A percentile compares a stretch with the other conserved stretches of the same genome.
Evolutionary conservation across 2,329 filamentous ascomycete species (phyloP).

Genomic region (Neodidymelliopsis sp.): DNA sequence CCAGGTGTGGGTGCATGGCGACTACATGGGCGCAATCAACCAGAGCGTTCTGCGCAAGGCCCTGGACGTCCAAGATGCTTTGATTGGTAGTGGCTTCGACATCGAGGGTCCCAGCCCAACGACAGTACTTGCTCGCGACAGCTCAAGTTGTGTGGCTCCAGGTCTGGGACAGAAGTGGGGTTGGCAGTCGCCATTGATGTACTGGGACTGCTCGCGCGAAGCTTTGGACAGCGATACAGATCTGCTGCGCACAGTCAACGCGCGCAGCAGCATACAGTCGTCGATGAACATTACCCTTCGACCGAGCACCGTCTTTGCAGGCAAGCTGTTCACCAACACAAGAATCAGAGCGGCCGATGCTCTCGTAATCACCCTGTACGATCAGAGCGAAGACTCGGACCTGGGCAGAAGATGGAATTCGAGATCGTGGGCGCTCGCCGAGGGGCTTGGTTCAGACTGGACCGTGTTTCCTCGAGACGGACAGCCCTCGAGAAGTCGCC

Average conservation of each 20-base stretch:
- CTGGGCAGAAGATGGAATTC: conserved; percentile 71
- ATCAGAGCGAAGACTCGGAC: conserved; percentile 69
- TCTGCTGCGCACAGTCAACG: conserved; percentile 74
- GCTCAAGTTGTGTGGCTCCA: conserved; percentile 27
- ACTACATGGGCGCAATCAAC: conserved; percentile 79
- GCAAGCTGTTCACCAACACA: conserved; percentile 76
- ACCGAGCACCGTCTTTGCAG: conserved; percentile 81
- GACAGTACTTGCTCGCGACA: conserved; percentile 3
- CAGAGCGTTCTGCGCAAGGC: conserved; percentile 70
- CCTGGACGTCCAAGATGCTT: conserved; percentile 72
- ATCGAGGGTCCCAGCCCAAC: neutral
- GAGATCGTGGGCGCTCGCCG: conserved; percentile 62
- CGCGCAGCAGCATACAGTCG: conserved; percentile 66
- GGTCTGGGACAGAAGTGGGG: conserved; percentile 73
- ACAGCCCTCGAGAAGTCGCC: conserved; percentile 61
- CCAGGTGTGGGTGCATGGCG: conserved; percentile 81
- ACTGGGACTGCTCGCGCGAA: conserved; percentile 73
- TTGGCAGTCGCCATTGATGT: conserved; percentile 82
- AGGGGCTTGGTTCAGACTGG: conserved; percentile 63
- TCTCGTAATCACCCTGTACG: conserved; percentile 78
- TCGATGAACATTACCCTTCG: conserved; percentile 76
- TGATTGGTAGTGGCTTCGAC: conserved; percentile 62
- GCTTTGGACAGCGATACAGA: conserved; percentile 68
- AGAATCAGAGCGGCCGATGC: conserved; percentile 76
- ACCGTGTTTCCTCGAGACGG: conserved; percentile 70